phyloP scores from a whole-genome alignment of 768 basidiomycete genomes.

The Leccinellum albellum region DNA sequence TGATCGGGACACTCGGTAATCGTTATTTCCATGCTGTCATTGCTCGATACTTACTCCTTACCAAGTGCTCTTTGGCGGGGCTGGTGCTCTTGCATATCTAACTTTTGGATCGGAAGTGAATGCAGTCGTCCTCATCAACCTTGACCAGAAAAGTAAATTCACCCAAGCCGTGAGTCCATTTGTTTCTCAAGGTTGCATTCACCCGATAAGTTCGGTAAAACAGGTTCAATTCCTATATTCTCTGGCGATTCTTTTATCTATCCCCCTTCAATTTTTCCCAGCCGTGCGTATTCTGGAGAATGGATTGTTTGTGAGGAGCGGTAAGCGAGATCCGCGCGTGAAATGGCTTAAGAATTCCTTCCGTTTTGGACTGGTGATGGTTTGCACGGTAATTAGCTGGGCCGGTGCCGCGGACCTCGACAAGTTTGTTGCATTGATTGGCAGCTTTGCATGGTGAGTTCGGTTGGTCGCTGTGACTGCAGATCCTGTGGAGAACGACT shows the following conservation, averaged over 20 bases:
- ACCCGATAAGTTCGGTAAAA: conserved; percentile 1
- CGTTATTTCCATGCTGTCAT: not conserved
- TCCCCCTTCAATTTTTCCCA: conserved; percentile 95
- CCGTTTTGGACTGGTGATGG: conserved; percentile 66
- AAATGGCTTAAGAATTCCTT: conserved; percentile 98
- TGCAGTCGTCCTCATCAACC: conserved; percentile 92
- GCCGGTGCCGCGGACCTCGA: conserved; percentile 84
- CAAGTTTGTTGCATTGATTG: conserved; percentile 92
- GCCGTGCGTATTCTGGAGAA: conserved; percentile 97
- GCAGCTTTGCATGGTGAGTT: conserved; percentile 88
- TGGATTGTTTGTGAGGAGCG: conserved; percentile 83
- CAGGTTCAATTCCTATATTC: conserved; percentile 85
- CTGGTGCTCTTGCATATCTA: conserved; percentile 81
- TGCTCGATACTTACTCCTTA: conserved; percentile 3
- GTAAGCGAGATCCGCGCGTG: conserved; percentile 73
- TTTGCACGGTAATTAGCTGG: conserved; percentile 82
- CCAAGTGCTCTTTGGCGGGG: conserved; percentile 80
- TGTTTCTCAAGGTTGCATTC: conserved; percentile 11
- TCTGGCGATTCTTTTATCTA: conserved; percentile 88
- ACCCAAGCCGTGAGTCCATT: conserved; percentile 72
- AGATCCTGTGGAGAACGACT: conserved; percentile 10
- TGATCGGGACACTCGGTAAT: conserved; percentile 77
- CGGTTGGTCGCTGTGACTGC: not conserved
- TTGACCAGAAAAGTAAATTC: conserved; percentile 77
- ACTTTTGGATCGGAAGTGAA: conserved; percentile 86